phyloP scores from a whole-genome alignment of 768 basidiomycete species.

The Boletus barrowsii region DNA sequence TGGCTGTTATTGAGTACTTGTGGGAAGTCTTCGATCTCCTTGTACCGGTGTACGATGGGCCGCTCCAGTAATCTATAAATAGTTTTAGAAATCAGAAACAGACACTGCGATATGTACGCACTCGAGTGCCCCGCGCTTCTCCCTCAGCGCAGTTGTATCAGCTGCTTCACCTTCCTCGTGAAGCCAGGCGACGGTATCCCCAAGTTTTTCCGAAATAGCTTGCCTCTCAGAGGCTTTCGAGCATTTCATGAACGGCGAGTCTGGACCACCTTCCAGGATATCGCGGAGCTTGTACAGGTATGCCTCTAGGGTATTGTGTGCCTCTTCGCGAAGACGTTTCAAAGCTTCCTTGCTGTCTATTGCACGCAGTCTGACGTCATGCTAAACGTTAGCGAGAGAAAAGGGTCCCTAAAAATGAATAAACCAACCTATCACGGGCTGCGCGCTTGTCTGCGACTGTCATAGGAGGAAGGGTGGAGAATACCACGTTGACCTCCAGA shows the following conservation, averaged over 20 bases:
- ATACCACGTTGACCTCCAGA: slow-evolving; percentile 60
- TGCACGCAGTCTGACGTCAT: slow-evolving; percentile 59
- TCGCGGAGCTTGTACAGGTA: slow-evolving; percentile 92
- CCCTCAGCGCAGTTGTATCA: slow-evolving; percentile 67
- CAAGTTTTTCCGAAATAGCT: slow-evolving; percentile 60
- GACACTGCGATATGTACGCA: slow-evolving; percentile 38
- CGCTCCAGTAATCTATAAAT: slow-evolving; percentile 63
- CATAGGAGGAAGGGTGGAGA: slow-evolving; percentile 70
- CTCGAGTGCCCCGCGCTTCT: slow-evolving; percentile 82
- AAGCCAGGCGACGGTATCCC: slow-evolving; percentile 81
- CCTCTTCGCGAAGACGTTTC: slow-evolving; percentile 81
- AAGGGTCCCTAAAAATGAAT: neutral
- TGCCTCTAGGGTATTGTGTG: slow-evolving; percentile 84
- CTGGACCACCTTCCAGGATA: slow-evolving; percentile 61
- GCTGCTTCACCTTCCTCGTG: slow-evolving; percentile 81
- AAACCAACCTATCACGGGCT: slow-evolving; percentile 65
- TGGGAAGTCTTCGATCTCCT: slow-evolving; percentile 85
- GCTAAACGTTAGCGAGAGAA: slow-evolving; percentile 3
- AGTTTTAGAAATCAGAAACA: slow-evolving; percentile 3
- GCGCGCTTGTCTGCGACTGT: slow-evolving; percentile 70
- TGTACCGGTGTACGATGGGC: slow-evolving; percentile 83
- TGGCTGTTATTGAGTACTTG: slow-evolving; percentile 78
- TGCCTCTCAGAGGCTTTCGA: slow-evolving; percentile 71
- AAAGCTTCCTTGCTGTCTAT: slow-evolving; percentile 75
- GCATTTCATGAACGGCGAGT: slow-evolving; percentile 81